A percentile compares a stretch with the other conserved stretches of the same genome.
phyloP scores from a whole-genome alignment of 257 asterid genomes.

The Solanum ahanhuiri region DNA sequence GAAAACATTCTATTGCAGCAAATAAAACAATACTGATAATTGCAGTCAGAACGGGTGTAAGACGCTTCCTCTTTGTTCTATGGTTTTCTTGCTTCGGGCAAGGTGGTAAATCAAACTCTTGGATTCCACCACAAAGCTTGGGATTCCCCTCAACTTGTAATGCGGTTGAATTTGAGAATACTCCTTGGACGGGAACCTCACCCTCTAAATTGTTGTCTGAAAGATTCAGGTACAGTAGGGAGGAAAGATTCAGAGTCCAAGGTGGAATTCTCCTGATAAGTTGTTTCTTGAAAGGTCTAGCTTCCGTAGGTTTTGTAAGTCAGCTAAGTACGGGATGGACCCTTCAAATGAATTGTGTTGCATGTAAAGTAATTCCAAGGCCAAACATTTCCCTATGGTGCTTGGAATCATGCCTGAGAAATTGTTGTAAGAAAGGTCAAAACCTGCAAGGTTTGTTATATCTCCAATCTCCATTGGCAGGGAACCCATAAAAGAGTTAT shows the following conservation, averaged over 20 bases:
- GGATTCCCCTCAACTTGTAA: constrained; percentile 9
- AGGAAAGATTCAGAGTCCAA: not conserved
- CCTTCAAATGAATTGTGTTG: too few species aligned
- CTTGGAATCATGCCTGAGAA: not conserved
- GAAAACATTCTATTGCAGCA: constrained; percentile 14
- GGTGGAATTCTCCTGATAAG: too few species aligned
- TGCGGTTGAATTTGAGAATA: not conserved
- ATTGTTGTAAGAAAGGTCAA: not conserved
- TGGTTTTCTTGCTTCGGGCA: constrained; percentile 13
- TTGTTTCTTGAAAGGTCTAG: too few species aligned
- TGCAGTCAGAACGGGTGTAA: not conserved
- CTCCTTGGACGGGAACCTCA: not conserved
- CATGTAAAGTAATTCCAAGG: too few species aligned
- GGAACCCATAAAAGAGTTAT: not conserved
- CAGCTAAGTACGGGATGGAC: too few species aligned
- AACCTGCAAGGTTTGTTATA: not conserved
- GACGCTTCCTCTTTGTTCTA: constrained; percentile 1
- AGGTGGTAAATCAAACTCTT: constrained; percentile 13
- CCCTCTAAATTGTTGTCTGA: not conserved
- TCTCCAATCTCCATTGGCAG: not conserved
- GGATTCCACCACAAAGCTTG: constrained; percentile 33
- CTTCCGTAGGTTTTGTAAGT: too few species aligned
- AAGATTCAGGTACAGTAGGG: not conserved
- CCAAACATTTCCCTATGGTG: too few species aligned
- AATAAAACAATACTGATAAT: constrained; percentile 2